phyloP scores from a whole-genome alignment of 345 rosid species.

The Hypericum perforatum region DNA sequence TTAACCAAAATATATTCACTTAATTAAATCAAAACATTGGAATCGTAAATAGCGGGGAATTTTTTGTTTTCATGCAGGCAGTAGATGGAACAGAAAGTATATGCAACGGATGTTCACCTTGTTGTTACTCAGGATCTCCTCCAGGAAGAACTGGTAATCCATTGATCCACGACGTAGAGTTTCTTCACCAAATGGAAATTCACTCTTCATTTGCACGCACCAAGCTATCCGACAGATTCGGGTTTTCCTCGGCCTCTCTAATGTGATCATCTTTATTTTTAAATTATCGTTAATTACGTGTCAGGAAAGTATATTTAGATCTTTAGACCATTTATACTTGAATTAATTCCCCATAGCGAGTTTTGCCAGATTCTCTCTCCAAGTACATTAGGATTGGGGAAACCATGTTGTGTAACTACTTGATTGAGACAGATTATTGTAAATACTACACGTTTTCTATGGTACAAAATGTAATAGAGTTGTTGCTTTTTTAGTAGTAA shows the following conservation, averaged over 20 bases:
- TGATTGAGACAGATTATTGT: too few species aligned
- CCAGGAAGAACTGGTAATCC: constrained; percentile 74
- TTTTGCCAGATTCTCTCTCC: too few species aligned
- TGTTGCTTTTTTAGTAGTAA: too few species aligned
- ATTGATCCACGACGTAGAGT: constrained; percentile 52
- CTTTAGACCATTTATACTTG: too few species aligned
- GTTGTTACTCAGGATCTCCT: constrained; percentile 58
- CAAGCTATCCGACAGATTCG: constrained; percentile 38
- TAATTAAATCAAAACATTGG: neutral
- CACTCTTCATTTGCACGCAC: constrained; percentile 47
- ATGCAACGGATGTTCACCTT: constrained; percentile 33
- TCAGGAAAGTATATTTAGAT: too few species aligned
- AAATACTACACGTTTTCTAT: too few species aligned
- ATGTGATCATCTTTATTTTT: too few species aligned
- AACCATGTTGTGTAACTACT: too few species aligned
- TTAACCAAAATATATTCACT: neutral
- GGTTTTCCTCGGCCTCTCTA: constrained; percentile 26
- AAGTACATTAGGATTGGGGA: too few species aligned
- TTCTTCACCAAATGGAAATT: constrained; percentile 57
- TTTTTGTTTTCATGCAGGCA: constrained; percentile 11
- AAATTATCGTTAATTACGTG: too few species aligned
- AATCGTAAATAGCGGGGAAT: neutral
- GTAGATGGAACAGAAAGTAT: constrained; percentile 26
- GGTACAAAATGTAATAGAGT: too few species aligned
- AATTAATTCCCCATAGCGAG: too few species aligned